Conservation (phyloP, 257 asterid species). For the Cinchona pubescens region DNA sequence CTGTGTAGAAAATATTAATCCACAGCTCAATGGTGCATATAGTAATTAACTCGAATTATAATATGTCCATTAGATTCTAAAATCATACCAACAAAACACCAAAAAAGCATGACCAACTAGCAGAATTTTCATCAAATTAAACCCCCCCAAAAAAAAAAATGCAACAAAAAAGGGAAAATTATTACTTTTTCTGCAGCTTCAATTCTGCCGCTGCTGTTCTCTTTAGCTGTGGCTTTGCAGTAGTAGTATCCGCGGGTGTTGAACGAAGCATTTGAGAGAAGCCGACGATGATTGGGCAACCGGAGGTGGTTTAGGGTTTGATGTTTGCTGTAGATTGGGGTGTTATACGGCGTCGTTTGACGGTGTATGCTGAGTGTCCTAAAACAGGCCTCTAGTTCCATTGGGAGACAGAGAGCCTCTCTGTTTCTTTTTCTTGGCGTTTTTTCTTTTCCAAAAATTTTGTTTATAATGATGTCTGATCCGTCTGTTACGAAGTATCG, state of each 20-base stretch:
- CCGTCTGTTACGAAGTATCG: too few relatives aligned
- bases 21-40: too few relatives aligned
- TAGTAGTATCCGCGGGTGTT: conserved; percentile 20
- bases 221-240: conserved; percentile 36
- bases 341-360: conserved; percentile 15
- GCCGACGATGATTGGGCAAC: conserved; percentile 6
- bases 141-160: not conserved
- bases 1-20: too few relatives aligned
- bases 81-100: too few relatives aligned
- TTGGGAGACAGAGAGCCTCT: too few relatives aligned
- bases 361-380: conserved; percentile 20
- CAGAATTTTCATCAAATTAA: not conserved
- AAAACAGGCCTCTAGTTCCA: conserved; percentile 41
- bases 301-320: conserved; percentile 15
- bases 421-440: too few relatives aligned
- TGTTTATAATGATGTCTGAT: too few relatives aligned
- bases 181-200: conserved; percentile 31
- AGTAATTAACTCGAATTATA: not conserved
- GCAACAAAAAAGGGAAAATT: not conserved
- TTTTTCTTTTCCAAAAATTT: too few relatives aligned
- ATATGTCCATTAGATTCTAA: not conserved
- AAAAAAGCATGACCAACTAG: too few relatives aligned
- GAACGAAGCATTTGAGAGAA: conserved; percentile 22
- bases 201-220: conserved; percentile 13
- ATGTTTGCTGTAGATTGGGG: conserved; percentile 13